These are phyloP conservation scores for Saururus chinensis DNA, from an alignment of 164 flowering plant species.

Conservation along the genomic window DNA sequence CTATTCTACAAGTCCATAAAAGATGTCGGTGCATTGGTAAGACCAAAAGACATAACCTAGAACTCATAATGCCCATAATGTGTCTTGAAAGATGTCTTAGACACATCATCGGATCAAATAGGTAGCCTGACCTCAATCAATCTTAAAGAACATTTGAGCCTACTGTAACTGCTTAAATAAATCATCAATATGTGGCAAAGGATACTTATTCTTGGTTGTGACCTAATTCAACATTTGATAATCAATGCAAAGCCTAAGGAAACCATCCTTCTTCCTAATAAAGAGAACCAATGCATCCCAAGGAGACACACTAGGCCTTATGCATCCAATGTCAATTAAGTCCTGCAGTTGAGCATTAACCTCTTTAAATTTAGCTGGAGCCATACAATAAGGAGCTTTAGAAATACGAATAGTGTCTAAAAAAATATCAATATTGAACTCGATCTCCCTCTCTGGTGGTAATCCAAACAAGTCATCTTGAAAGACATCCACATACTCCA, in stretches of 20 bases:
- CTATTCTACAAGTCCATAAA: constrained; percentile 1
- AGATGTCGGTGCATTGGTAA: neutral
- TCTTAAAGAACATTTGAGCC: neutral
- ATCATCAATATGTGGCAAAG: neutral
- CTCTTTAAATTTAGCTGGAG: neutral
- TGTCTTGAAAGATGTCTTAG: neutral
- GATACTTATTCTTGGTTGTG: neutral
- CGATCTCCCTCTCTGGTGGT: neutral
- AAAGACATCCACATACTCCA: neutral
- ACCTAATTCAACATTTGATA: neutral
- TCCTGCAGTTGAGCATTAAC: neutral
- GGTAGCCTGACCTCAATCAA: neutral
- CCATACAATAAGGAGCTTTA: neutral
- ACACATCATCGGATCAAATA: neutral
- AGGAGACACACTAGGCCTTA: neutral
- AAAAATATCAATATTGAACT: neutral
- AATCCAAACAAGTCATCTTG: neutral
- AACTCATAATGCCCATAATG: neutral
- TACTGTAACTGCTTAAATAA: neutral
- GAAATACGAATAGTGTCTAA: neutral
- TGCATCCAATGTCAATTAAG: neutral
- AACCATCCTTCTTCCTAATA: constrained; percentile 1
- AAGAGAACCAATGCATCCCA: neutral
- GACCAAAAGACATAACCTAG: neutral
- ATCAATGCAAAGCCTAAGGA: neutral